Conservation (phyloP, 2,329 filamentous ascomycete genomes). For the Colletotrichum musicola region DNA sequence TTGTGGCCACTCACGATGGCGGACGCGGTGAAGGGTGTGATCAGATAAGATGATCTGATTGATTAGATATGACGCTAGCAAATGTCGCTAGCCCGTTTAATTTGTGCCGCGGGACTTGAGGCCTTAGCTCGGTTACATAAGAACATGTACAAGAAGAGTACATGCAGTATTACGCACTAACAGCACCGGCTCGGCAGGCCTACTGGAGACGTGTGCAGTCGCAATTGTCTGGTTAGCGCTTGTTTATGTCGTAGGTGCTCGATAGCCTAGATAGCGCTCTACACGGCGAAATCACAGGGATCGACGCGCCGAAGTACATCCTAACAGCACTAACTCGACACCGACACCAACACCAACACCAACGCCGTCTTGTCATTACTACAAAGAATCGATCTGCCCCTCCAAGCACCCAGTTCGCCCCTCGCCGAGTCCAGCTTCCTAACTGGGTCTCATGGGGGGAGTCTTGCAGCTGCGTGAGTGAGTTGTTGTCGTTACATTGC, state of each 20-base stretch:
- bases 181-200: too few species aligned
- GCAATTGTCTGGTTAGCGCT: too few species aligned
- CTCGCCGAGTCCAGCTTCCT: not conserved
- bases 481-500: not conserved
- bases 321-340: too few species aligned
- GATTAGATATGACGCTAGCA: constrained; percentile 38
- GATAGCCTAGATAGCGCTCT: not conserved
- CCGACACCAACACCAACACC: not conserved
- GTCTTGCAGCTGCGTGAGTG: not conserved
- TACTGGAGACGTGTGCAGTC: too few species aligned
- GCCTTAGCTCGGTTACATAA: not conserved
- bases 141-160: not conserved
- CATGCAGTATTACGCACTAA: too few species aligned
- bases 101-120: not conserved
- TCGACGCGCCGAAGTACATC: too few species aligned
- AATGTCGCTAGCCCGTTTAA: constrained; percentile 29
- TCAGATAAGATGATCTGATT: constrained; percentile 39
- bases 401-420: not conserved
- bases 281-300: too few species aligned
- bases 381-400: not conserved
- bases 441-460: not conserved
- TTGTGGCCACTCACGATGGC: constrained; percentile 22
- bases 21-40: constrained; percentile 29
- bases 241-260: not conserved
- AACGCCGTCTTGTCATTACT: not conserved